Evolutionary conservation across 805 yeast species (phyloP).

Genomic region (Babjeviella inositovora): DNA sequence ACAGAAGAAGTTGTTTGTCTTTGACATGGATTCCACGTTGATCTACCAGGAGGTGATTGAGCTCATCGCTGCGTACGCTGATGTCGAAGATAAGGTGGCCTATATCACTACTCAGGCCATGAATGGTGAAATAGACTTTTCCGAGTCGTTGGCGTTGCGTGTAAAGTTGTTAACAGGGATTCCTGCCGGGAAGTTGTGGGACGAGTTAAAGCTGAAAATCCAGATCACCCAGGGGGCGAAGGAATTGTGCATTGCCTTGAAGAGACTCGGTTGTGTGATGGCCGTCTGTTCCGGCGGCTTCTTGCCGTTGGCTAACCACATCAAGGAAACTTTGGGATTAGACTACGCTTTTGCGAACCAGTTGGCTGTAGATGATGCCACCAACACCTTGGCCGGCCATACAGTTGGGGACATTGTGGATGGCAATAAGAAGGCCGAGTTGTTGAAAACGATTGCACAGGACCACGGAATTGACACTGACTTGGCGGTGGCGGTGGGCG

Average conservation of each 20-base stretch:
- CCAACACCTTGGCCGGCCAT: slow-evolving; percentile 48
- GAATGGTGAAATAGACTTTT: slow-evolving; percentile 94
- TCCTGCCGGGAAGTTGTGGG: slow-evolving; percentile 58
- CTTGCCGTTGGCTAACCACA: slow-evolving; percentile 68
- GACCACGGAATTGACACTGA: slow-evolving; percentile 33
- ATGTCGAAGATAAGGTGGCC: slow-evolving; percentile 75
- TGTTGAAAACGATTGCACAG: slow-evolving; percentile 44
- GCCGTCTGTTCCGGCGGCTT: slow-evolving; percentile 96
- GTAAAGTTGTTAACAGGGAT: slow-evolving; percentile 76
- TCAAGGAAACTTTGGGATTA: slow-evolving; percentile 49
- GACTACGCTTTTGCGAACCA: slow-evolving; percentile 86
- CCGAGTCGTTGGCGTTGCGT: slow-evolving; percentile 60
- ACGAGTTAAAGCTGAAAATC: slow-evolving; percentile 54
- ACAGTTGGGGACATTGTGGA: slow-evolving; percentile 76
- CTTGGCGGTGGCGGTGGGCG: slow-evolving; percentile 76
- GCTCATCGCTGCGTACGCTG: slow-evolving; percentile 86
- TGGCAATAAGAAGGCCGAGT: slow-evolving; percentile 66
- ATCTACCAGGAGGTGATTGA: slow-evolving; percentile 96
- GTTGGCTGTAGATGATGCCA: slow-evolving; percentile 28
- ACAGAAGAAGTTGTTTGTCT: slow-evolving; percentile 50
- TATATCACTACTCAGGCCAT: slow-evolving; percentile 86
- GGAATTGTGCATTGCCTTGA: slow-evolving; percentile 51
- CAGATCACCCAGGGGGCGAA: slow-evolving; percentile 74
- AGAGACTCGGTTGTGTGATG: slow-evolving; percentile 42
- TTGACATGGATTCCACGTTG: slow-evolving; percentile 96